These are phyloP conservation scores for Aphanomyces astaci DNA, from an alignment of 352 stramenopile species.

Conservation along the genomic window DNA sequence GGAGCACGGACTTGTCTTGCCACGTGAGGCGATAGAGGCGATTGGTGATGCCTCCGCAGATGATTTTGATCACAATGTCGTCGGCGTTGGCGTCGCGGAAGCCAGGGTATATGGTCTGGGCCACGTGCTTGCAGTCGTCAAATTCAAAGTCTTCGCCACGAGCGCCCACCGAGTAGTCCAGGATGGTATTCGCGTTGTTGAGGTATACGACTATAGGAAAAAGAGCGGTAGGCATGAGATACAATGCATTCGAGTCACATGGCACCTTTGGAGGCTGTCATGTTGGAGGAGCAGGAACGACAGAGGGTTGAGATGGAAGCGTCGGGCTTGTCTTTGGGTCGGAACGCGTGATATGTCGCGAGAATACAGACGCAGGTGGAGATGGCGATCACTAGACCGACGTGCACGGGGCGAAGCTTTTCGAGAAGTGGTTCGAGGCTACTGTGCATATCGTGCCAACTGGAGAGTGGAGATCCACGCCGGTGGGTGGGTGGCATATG, in stretches of 20 bases:
- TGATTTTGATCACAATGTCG: slow-evolving; percentile 77
- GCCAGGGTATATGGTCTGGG: slow-evolving; percentile 48
- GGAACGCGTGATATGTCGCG: neutral
- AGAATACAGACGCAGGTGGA: slow-evolving; percentile 11
- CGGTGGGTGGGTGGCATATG: neutral
- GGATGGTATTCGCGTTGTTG: slow-evolving; percentile 69
- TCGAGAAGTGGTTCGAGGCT: neutral
- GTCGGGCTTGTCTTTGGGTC: neutral
- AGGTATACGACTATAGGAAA: slow-evolving; percentile 52
- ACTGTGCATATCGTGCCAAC: neutral
- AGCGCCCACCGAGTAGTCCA: slow-evolving; percentile 59
- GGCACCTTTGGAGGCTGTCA: neutral
- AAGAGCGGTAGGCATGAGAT: neutral
- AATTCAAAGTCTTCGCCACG: slow-evolving; percentile 54
- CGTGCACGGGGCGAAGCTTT: slow-evolving; percentile 5
- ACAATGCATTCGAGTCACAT: neutral
- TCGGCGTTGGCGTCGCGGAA: slow-evolving; percentile 49
- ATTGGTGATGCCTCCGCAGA: slow-evolving; percentile 90
- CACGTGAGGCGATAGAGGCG: slow-evolving; percentile 82
- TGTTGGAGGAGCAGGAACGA: neutral
- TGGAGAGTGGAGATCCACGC: neutral
- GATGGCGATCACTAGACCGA: neutral
- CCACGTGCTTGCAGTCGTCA: slow-evolving; percentile 71
- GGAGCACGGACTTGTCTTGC: slow-evolving; percentile 47
- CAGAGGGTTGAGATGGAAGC: neutral